Base-by-base conservation (phyloP, 2,329 filamentous ascomycete genomes). In the Ophiosphaerella herpotricha region DNA sequence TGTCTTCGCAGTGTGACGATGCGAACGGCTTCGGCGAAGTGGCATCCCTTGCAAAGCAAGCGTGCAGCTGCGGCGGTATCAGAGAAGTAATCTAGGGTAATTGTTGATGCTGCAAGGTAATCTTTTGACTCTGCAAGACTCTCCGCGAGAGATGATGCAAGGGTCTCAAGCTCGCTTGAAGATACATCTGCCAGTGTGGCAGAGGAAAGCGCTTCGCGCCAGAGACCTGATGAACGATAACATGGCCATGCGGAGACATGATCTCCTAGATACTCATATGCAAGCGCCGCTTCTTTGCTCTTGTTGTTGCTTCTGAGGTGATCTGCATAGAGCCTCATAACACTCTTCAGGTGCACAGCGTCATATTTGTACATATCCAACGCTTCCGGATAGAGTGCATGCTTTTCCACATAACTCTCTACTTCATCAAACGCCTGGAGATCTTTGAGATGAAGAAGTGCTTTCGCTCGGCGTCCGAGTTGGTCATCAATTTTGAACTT, bases 401-500 rank as follows among this genome's bases (percentile, higher is more conserved):
- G 88, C 68, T 90, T 93, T 57, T 85, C 80, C 2, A 86, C 85
- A 74, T 97, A 99, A 6, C 78, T 76, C 58, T 88, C 84, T 18
- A 95, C 78, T 68, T 97, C 91, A 12, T 89, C 84, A 63, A 96
- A 94, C 1, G 78, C 84, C 48, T 86, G 82, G 5, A 96, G 77
- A 0, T 84, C 80, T 62, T 92, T 85, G 2, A 99, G 82, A 63
- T 94, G 89, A 2, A 72, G 74, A 4, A 97, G 78, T 0, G 94
- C 93, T 75, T 96, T 97, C 36, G 78, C 73, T 39, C 86, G 82
- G 12, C 91, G 87, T 31, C 82, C 83, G 4, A 99, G 84, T 67
- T 96, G 86, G 65, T 97, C 88, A 68, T 99, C 94, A 44, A 99
- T 96, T 36, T 85, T 85, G 61, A 92, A 96, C 44, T 86, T 83